Conservation (phyloP, 257 asterid species). For the Petrea volubilis region DNA sequence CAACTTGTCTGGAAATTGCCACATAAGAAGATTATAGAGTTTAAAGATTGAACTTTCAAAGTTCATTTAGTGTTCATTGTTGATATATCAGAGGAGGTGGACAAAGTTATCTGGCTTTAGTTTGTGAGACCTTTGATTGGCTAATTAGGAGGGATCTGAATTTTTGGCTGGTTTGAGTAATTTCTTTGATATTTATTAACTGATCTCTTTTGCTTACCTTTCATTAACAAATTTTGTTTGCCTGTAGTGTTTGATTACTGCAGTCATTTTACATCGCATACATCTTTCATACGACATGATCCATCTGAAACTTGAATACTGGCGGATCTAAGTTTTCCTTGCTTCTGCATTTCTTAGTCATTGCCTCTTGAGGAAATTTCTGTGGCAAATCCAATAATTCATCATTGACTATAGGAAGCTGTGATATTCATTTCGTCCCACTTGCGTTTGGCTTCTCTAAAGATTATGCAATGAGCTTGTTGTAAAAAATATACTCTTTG, state of each 20-base stretch:
- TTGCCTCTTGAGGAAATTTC: background rate
- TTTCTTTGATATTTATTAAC: background rate
- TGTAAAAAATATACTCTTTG: background rate
- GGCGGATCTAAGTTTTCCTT: background rate
- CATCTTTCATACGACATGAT: background rate
- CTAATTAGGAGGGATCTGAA: background rate
- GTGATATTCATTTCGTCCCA: background rate
- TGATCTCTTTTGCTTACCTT: background rate
- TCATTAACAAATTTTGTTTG: background rate
- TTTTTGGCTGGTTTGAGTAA: slow-evolving; percentile 2
- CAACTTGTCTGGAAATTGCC: slow-evolving; percentile 1
- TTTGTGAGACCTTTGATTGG: slow-evolving; percentile 1
- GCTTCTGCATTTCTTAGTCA: background rate
- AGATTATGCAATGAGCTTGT: slow-evolving; percentile 7
- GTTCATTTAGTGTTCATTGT: slow-evolving; percentile 3
- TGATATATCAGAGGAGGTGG: slow-evolving; percentile 4
- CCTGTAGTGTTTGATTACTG: background rate
- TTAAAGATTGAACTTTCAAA: slow-evolving; percentile 6
- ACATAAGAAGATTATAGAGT: background rate
- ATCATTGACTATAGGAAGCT: background rate
- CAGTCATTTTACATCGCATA: background rate
- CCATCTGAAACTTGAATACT: background rate
- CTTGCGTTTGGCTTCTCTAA: background rate
- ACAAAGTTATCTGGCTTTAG: slow-evolving; percentile 15
- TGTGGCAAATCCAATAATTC: background rate